Percentiles rank a stretch among this genome's conserved stretches.
These are phyloP conservation scores for Mucor circinelloides DNA, from an alignment of 371 early-diverging fungal species.

Conservation along the genomic window DNA sequence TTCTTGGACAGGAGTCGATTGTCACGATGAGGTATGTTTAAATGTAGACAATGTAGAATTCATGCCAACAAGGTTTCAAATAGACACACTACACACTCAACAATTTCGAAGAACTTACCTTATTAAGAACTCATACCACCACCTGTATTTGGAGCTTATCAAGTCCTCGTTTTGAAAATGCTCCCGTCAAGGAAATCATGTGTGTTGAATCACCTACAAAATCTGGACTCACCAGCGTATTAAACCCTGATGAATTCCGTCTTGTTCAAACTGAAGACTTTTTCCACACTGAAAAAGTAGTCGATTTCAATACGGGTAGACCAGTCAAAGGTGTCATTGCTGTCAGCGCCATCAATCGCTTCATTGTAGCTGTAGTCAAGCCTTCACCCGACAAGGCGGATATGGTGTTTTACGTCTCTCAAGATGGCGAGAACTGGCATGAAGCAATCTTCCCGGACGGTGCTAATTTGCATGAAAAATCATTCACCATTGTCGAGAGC, in stretches of 20 bases:
- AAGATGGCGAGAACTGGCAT: conserved; percentile 67
- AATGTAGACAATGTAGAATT: neutral
- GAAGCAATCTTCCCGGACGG: conserved; percentile 65
- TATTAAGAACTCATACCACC: conserved; percentile 55
- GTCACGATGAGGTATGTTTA: conserved; percentile 54
- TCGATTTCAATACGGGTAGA: conserved; percentile 52
- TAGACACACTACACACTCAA: conserved; percentile 71
- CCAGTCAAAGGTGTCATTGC: conserved; percentile 62
- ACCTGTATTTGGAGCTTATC: conserved; percentile 75
- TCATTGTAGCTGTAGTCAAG: conserved; percentile 70
- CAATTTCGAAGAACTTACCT: conserved; percentile 57
- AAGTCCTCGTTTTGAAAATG: conserved; percentile 51
- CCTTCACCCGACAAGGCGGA: conserved; percentile 42
- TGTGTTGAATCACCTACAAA: conserved; percentile 63
- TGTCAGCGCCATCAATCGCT: conserved; percentile 66
- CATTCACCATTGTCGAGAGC: conserved; percentile 83
- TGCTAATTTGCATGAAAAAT: conserved; percentile 46
- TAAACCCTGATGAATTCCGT: conserved; percentile 45
- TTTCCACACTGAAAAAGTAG: conserved; percentile 56
- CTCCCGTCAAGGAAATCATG: conserved; percentile 61
- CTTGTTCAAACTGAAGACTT: conserved; percentile 68
- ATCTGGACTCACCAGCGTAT: conserved; percentile 36
- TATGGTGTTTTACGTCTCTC: conserved; percentile 61
- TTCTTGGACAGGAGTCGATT: conserved; percentile 48
- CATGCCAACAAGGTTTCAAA: neutral